Evolutionary conservation across 2,329 filamentous ascomycete species (phyloP).

Genomic region (Pseudogymnoascus sp.): DNA sequence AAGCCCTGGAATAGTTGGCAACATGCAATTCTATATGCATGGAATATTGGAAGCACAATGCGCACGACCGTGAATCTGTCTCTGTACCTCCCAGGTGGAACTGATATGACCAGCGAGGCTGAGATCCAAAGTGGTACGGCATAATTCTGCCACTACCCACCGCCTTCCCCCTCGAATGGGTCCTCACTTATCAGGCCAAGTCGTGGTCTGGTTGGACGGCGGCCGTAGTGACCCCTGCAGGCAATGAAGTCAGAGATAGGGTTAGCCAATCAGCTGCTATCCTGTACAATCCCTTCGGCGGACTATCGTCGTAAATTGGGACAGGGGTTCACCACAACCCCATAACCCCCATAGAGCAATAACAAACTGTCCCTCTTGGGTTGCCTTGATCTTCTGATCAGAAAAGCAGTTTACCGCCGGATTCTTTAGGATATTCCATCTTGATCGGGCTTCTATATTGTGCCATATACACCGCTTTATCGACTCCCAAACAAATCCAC

Average conservation of each 20-base stretch:
- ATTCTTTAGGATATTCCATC: not conserved
- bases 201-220: not conserved
- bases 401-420: not conserved
- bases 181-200: not conserved
- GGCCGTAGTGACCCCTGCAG: not conserved
- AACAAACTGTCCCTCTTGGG: slow-evolving; percentile 4
- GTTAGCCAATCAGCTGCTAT: not conserved
- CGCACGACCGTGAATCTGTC: not conserved
- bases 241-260: not conserved
- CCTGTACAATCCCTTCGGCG: not conserved
- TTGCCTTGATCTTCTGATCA: not conserved
- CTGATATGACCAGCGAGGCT: not conserved
- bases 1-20: too few species aligned
- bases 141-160: not conserved
- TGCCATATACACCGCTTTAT: not conserved
- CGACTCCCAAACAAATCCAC: not conserved
- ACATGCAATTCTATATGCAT: not conserved
- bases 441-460: not conserved
- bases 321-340: slow-evolving; percentile 1
- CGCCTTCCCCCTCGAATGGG: not conserved
- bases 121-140: not conserved
- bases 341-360: not conserved
- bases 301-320: not conserved
- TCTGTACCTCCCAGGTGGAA: not conserved
- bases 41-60: not conserved